phyloP scores from a whole-genome alignment of 352 stramenopile species.

The Phytophthora palmivora region DNA sequence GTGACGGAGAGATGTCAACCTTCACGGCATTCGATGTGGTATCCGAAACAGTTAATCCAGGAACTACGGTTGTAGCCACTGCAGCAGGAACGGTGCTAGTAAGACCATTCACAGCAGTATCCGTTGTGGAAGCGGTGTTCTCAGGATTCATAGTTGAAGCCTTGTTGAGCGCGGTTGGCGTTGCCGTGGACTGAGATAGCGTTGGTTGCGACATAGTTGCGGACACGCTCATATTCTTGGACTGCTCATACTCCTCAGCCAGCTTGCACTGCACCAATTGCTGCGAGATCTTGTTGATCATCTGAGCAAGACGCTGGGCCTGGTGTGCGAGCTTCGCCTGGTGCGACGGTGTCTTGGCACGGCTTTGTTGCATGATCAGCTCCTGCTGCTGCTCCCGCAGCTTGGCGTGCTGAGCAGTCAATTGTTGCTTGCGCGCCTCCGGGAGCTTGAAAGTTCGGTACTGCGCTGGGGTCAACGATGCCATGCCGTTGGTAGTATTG shows the following conservation, averaged over 20 bases:
- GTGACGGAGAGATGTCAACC: slow-evolving; percentile 12
- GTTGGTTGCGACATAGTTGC: slow-evolving; percentile 32
- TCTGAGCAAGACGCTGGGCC: slow-evolving; percentile 76
- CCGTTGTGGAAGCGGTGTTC: slow-evolving; percentile 7
- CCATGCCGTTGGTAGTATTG: slow-evolving; percentile 27
- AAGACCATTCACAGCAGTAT: slow-evolving; percentile 22
- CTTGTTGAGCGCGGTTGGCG: slow-evolving; percentile 46
- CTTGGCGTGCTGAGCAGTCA: slow-evolving; percentile 77
- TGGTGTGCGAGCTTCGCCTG: slow-evolving; percentile 82
- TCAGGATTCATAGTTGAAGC: slow-evolving; percentile 46
- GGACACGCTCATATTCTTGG: slow-evolving; percentile 53
- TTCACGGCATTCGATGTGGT: slow-evolving; percentile 18
- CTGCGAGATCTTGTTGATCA: slow-evolving; percentile 90
- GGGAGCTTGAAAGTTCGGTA: slow-evolving; percentile 81
- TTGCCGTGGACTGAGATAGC: slow-evolving; percentile 31
- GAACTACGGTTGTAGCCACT: slow-evolving; percentile 6
- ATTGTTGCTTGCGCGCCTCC: slow-evolving; percentile 66
- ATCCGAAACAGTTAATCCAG: slow-evolving; percentile 20
- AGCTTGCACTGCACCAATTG: slow-evolving; percentile 86
- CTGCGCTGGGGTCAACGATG: slow-evolving; percentile 68
- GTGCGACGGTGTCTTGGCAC: slow-evolving; percentile 69
- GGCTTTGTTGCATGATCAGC: slow-evolving; percentile 75
- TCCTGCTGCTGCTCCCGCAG: slow-evolving; percentile 83
- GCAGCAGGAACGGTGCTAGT: slow-evolving; percentile 15
- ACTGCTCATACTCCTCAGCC: slow-evolving; percentile 80